Base-by-base conservation (phyloP, 345 rosid species). In the Eucalyptus urophylla region DNA sequence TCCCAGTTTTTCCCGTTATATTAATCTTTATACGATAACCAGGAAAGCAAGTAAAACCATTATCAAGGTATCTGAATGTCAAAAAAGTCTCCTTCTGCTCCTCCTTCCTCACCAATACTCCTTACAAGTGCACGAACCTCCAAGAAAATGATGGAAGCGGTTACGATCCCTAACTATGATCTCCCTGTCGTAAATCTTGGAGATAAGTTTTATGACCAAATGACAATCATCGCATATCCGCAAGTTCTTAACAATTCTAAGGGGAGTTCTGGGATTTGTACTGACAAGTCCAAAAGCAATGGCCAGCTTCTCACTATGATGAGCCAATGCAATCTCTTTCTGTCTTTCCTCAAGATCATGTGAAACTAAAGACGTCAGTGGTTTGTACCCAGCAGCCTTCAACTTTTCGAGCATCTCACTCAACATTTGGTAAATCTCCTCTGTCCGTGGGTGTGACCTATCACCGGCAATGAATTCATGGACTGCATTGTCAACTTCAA, bases 381-480 rank as follows among this genome's bases (percentile, higher is more conserved):
- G 88, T 56, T 50, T 50, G 49, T 91, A 87, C 24, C 89, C 89
- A 6, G 49, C 69, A 11, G 12, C 21, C 86, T 87, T 89, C 86
- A 89, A 43, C n/a, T 62, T 86, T 62, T 45, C 31, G 6, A 81
- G 15, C 14, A 89, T 76, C 67, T 87, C 51, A 14, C 54, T 89
- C 86, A 72, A 60, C 81, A 37, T 86, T 67, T 43, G 87, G 51
- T 12, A 76, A 53, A 86, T 90, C 37, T 86, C 45, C 81, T 76
- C 51, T 7, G 88, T 29, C 60, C 50, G 87, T 7, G 87, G 90
- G 27, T 86, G 90, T n/a, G 90, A 29, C 88, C 80, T 65, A 25
- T 90, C 90, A 49, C 88, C 31, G 14, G 91, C 90, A 22, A 86
- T 80, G 67, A 90, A 90, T 83, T 88, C 90, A 47, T 90, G 86